These are phyloP conservation scores for Peribolospora baueri DNA, from an alignment of 768 basidiomycete genomes.

Conservation along the genomic window DNA sequence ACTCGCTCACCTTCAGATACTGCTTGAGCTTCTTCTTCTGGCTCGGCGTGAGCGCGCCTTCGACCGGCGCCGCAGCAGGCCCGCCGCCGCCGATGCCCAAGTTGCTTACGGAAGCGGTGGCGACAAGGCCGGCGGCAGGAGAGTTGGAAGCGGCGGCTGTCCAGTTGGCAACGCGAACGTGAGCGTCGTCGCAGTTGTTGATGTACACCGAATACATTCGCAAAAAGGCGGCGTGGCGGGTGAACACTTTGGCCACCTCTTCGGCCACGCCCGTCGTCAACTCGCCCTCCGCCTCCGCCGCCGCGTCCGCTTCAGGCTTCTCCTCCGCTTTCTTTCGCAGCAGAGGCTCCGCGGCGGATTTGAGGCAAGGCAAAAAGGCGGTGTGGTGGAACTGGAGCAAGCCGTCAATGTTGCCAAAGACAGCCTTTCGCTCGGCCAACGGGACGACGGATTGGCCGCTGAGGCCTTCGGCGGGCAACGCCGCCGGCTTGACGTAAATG, in stretches of 20 bases:
- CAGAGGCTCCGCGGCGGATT: constrained; percentile 46
- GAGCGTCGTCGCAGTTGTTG: constrained; percentile 88
- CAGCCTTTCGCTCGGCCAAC: constrained; percentile 57
- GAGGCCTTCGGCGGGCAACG: constrained; percentile 36
- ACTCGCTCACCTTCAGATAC: constrained; percentile 35
- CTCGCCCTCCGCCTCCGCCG: constrained; percentile 44
- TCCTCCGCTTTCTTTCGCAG: constrained; percentile 22
- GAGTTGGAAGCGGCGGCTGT: constrained; percentile 26
- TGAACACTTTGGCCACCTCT: constrained; percentile 64
- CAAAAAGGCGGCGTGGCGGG: constrained; percentile 91
- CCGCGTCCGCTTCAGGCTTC: constrained; percentile 22
- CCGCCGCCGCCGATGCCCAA: too few species aligned
- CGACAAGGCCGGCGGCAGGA: background rate
- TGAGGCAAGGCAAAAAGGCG: constrained; percentile 75
- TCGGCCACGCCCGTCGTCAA: constrained; percentile 50
- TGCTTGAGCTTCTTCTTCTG: constrained; percentile 70
- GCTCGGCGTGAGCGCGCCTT: constrained; percentile 32
- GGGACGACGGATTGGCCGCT: constrained; percentile 70
- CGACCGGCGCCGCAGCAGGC: too few species aligned
- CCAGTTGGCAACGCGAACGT: constrained; percentile 74
- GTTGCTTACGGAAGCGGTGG: background rate
- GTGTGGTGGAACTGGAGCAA: constrained; percentile 79
- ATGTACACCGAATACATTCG: constrained; percentile 91
- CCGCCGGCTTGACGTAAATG: constrained; percentile 76
- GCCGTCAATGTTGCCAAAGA: constrained; percentile 72